These are phyloP conservation scores for Sclerotinia nivalis DNA, from an alignment of 2,329 filamentous ascomycete species.

Conservation along the genomic window DNA sequence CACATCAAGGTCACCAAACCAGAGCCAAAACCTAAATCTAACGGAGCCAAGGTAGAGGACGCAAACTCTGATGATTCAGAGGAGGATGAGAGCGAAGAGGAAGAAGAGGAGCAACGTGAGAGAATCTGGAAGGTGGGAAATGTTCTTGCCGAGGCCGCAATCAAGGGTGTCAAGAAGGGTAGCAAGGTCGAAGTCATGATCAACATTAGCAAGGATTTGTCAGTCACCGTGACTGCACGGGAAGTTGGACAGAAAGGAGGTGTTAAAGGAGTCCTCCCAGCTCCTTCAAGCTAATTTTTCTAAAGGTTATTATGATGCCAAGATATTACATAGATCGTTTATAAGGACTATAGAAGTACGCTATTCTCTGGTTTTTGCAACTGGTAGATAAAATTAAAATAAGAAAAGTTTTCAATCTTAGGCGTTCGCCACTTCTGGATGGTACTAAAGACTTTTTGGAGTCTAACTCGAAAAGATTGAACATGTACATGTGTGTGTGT, in stretches of 20 bases:
- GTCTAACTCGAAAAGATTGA: not conserved
- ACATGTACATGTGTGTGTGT: not conserved
- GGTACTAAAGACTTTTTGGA: not conserved
- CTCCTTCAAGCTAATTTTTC: constrained; percentile 35
- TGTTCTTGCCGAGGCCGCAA: constrained; percentile 79
- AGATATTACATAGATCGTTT: constrained; percentile 15
- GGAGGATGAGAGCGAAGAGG: constrained; percentile 66
- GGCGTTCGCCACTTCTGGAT: not conserved
- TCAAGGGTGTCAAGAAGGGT: constrained; percentile 82
- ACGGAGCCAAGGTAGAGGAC: constrained; percentile 58
- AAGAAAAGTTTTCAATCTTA: constrained; percentile 10
- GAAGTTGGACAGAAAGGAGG: constrained; percentile 65
- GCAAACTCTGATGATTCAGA: constrained; percentile 58
- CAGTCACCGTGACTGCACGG: constrained; percentile 75
- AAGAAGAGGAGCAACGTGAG: constrained; percentile 83
- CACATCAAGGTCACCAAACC: constrained; percentile 94
- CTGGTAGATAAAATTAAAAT: constrained; percentile 14
- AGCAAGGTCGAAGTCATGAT: constrained; percentile 92
- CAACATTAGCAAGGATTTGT: constrained; percentile 79
- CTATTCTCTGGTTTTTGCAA: not conserved
- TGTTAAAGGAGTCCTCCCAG: constrained; percentile 38
- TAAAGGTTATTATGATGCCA: constrained; percentile 27
- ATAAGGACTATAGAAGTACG: constrained; percentile 19
- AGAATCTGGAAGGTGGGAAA: constrained; percentile 89
- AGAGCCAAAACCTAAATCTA: constrained; percentile 70